Evolutionary conservation across 1,139 yeast genomes (phyloP), one percentile per base, ranked within the genome.

Genomic region (Hyphopichia khmerensis): DNA sequence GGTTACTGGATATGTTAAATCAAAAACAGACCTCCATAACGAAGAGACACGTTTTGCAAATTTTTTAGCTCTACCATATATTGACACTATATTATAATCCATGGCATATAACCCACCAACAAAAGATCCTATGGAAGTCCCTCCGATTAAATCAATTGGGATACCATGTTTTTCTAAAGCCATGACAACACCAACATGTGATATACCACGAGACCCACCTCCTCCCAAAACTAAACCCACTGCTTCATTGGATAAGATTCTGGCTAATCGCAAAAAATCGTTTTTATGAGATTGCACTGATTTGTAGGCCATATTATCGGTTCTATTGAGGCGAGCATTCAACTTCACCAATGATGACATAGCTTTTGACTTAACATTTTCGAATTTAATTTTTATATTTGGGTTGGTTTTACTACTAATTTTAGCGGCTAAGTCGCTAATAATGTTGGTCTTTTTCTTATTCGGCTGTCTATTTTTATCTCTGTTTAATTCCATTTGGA

Each of bases 141-240:
- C 99, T 0, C 99, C 99, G 43, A 93, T 81, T 48, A 91, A 72
- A 63, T 93, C 99, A 36, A 93, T 82, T 0, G 99, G 99, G 9
- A 93, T 87, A 0, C 97, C 98, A 45, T 82, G 82, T 50, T 87
- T 95, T 60, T 93, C 98, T n/a, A 93, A 67, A 0, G 97, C 96
- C 41, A 84, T 81, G n/a, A 93, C 80, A 3, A 93, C 85, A 6
- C 99, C 99, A 38, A 91, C 76, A 59, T 93, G 99, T 8, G 96
- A 80, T 14, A 93, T 77, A 1, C 99, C 99, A 53, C 99, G 75
- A 0, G 99, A 96, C 26, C 99, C 99, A 36, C 99, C 99, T 13
- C 99, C 99, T 3, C 99, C 99, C 8, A 93, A 72, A 2, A 93
- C 97, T 16, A 93, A 69, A 0, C 98, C 99, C 32, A 93, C 89